Base-by-base conservation (phyloP, 306 rosid species). In the Prunus campanulata region DNA sequence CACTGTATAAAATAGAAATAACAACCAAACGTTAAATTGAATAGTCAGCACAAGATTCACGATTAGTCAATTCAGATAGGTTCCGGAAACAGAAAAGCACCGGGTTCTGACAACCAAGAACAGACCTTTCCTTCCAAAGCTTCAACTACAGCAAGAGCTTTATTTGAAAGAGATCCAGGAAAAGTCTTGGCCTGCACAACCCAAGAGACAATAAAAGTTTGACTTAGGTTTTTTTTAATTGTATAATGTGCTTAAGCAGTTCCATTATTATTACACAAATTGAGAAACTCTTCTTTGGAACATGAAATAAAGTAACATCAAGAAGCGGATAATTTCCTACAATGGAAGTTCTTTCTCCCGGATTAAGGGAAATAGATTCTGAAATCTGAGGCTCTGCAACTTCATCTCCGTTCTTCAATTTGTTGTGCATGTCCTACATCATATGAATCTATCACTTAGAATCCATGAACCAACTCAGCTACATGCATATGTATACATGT, bases 71-170 rank as follows among this genome's bases (percentile, higher is more conserved):
- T 46, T 16, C 29, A 7, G 25, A 47, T 61, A 25, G 44, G 27
- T 62, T n/a, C 32, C 59, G 15, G 9, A 61, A 52, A 50, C 56
- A 56, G 42, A 62, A 48, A 68, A 35, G 22, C 49, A 39, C 6
- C 0, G 42, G 50, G 78, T 54, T 66, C 70, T 15, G 14, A 80
- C 16, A 55, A 74, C 20, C 56, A 78, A 79, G 62, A 76, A 76
- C 89, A 32, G 63, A 95, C 99, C 99, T 92, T 95, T 83, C 99
- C 99, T 83, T 92, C 99, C 84, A 95, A 87, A 72, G 98, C 95
- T 77, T 95, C 99, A 79, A 86, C 89, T 46, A 82, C 91, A 3
- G 84, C 78, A 68, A 92, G 85, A 71, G 97, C 96, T 84, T 83
- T 89, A 24, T 68, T 88, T 29, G 90, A 85, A 75, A 95, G 90